These are phyloP conservation scores for Boletus barrowsii DNA, from an alignment of 768 basidiomycete genomes.

Conservation along the genomic window DNA sequence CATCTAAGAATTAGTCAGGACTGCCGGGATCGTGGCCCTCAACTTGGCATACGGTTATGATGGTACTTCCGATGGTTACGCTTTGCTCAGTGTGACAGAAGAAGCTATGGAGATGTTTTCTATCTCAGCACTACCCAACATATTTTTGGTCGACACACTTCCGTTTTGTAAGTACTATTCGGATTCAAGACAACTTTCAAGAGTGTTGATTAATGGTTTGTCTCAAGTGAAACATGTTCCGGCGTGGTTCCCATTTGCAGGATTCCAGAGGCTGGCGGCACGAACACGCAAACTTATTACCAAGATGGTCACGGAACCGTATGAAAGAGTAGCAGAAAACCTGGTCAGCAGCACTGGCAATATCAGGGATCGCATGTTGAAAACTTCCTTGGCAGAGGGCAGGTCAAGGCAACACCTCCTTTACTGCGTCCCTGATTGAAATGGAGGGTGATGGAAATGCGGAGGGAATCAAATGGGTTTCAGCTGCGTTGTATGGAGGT, in stretches of 20 bases:
- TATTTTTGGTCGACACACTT: neutral
- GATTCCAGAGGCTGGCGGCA: neutral
- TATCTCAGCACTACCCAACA: neutral
- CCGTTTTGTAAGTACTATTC: neutral
- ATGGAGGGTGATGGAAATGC: neutral
- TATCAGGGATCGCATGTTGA: neutral
- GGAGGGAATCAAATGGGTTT: neutral
- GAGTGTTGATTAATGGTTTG: neutral
- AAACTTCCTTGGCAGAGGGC: neutral
- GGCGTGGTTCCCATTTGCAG: neutral
- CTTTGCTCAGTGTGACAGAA: neutral
- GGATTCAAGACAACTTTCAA: neutral
- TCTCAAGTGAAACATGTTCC: neutral
- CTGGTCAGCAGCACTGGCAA: neutral
- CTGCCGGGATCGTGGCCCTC: neutral
- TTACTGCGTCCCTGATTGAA: neutral
- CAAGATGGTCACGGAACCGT: neutral
- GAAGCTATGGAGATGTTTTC: neutral
- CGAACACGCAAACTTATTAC: neutral
- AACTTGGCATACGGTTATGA: neutral
- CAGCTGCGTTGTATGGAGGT: neutral
- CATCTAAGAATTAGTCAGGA: neutral
- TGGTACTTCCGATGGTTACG: neutral
- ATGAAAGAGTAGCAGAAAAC: neutral
- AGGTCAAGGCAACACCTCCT: neutral